These are phyloP conservation scores for Uncinocarpus reesii DNA, from an alignment of 2,329 filamentous ascomycete genomes.

Conservation along the genomic window DNA sequence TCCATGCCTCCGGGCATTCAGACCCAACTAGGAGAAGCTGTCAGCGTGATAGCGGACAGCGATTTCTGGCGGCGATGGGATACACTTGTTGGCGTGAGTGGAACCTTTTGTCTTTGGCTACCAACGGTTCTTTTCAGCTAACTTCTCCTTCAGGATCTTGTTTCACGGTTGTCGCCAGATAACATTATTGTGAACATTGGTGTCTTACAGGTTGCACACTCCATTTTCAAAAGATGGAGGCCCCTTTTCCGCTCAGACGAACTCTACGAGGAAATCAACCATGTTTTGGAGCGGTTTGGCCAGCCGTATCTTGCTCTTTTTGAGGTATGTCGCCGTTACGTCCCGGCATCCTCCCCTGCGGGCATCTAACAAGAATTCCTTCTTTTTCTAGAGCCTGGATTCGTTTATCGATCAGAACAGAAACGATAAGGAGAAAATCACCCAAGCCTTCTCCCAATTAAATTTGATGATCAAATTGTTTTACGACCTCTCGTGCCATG, in stretches of 20 bases:
- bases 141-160: conserved; percentile 55
- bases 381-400: conserved; percentile 37
- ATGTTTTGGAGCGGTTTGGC: conserved; percentile 79
- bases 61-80: conserved; percentile 97
- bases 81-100: conserved; percentile 68
- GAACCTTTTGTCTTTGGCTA: neutral
- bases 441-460: conserved; percentile 71
- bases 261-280: conserved; percentile 90
- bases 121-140: neutral
- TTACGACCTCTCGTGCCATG: conserved; percentile 94
- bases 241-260: conserved; percentile 88
- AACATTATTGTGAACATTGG: conserved; percentile 83
- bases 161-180: conserved; percentile 70
- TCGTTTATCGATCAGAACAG: conserved; percentile 59
- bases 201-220: conserved; percentile 93
- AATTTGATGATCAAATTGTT: conserved; percentile 85
- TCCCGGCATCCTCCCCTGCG: neutral
- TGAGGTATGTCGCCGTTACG: conserved; percentile 43
- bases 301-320: conserved; percentile 72
- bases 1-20: conserved; percentile 78
- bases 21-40: conserved; percentile 87
- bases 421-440: conserved; percentile 62
- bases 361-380: neutral
- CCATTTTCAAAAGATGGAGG: conserved; percentile 92
- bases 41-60: conserved; percentile 94